phyloP scores from a whole-genome alignment of 2,329 filamentous ascomycete genomes.

The Decorospora gaudefroyi region DNA sequence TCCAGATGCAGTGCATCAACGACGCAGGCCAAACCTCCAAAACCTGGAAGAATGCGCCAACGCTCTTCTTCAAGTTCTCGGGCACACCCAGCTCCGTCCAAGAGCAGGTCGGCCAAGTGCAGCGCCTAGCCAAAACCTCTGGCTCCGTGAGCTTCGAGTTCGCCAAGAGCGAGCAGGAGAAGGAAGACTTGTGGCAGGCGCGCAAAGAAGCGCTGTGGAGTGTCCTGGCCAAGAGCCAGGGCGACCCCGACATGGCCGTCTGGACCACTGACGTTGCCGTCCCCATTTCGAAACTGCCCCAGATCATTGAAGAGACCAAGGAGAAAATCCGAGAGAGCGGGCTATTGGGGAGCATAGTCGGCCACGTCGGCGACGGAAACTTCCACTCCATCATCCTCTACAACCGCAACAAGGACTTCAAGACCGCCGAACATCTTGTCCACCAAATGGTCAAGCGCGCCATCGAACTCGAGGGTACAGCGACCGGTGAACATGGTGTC shows the following conservation, averaged over 20 bases:
- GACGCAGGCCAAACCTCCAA: slow-evolving; percentile 66
- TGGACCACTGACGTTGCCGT: slow-evolving; percentile 85
- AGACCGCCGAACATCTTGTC: slow-evolving; percentile 70
- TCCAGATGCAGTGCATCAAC: slow-evolving; percentile 80
- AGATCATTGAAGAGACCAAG: slow-evolving; percentile 78
- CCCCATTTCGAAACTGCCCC: slow-evolving; percentile 70
- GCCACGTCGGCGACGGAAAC: slow-evolving; percentile 75
- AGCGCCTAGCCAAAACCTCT: slow-evolving; percentile 61
- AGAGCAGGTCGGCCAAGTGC: slow-evolving; percentile 74
- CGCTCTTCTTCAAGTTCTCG: slow-evolving; percentile 76
- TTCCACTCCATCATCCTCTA: slow-evolving; percentile 70
- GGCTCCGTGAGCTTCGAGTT: slow-evolving; percentile 72
- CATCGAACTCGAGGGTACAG: slow-evolving; percentile 82
- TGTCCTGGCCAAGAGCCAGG: slow-evolving; percentile 66
- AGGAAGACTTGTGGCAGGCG: slow-evolving; percentile 73
- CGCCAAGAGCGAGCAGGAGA: slow-evolving; percentile 66
- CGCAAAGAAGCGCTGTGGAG: slow-evolving; percentile 76
- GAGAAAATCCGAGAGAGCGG: slow-evolving; percentile 66
- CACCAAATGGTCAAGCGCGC: slow-evolving; percentile 86
- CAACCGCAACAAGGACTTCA: slow-evolving; percentile 66
- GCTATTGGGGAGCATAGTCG: slow-evolving; percentile 68
- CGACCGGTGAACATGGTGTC: slow-evolving; percentile 83
- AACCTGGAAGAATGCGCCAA: slow-evolving; percentile 70
- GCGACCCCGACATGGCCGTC: slow-evolving; percentile 63
- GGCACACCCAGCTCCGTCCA: slow-evolving; percentile 71